phyloP scores from a whole-genome alignment of 305 asterid genomes.

The Solanum hybrid region DNA sequence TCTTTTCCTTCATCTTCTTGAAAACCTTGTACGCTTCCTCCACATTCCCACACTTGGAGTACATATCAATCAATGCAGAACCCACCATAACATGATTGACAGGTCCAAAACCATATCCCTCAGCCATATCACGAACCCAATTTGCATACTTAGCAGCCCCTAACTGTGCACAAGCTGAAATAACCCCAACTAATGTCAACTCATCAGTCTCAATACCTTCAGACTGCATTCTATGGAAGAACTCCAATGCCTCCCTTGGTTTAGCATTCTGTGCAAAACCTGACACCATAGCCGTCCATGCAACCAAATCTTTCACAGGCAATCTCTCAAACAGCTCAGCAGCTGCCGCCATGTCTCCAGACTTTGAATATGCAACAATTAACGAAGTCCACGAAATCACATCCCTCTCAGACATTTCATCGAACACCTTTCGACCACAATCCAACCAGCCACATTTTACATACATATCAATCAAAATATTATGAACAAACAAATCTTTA shows the following conservation, averaged over 20 bases:
- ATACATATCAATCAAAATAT: conserved; percentile 55
- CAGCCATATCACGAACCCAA: conserved; percentile 50
- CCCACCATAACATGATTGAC: conserved; percentile 42
- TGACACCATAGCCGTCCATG: conserved; percentile 78
- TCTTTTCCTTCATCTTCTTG: conserved; percentile 25
- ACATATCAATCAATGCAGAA: conserved; percentile 76
- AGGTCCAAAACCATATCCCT: conserved; percentile 40
- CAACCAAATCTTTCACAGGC: conserved; percentile 62
- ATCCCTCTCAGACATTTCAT: conserved; percentile 69
- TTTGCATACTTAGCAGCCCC: conserved; percentile 47
- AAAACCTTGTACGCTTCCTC: conserved; percentile 60
- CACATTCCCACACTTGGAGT: conserved; percentile 62
- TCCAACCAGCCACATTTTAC: conserved; percentile 51
- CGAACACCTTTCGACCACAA: conserved; percentile 54
- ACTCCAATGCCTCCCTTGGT: conserved; percentile 62
- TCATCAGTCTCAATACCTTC: conserved; percentile 51
- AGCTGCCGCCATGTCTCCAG: conserved; percentile 50
- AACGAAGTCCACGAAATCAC: conserved; percentile 55
- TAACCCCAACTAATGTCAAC: conserved; percentile 50
- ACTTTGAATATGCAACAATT: conserved; percentile 50
- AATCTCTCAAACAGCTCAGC: conserved; percentile 32
- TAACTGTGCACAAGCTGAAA: conserved; percentile 75
- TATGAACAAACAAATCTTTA: conserved; percentile 47
- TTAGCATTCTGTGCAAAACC: conserved; percentile 67
- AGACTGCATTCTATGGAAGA: conserved; percentile 55